These are phyloP conservation scores for Sugiyamaella lignohabitans DNA, from an alignment of 805 yeast species.

Conservation along the genomic window DNA sequence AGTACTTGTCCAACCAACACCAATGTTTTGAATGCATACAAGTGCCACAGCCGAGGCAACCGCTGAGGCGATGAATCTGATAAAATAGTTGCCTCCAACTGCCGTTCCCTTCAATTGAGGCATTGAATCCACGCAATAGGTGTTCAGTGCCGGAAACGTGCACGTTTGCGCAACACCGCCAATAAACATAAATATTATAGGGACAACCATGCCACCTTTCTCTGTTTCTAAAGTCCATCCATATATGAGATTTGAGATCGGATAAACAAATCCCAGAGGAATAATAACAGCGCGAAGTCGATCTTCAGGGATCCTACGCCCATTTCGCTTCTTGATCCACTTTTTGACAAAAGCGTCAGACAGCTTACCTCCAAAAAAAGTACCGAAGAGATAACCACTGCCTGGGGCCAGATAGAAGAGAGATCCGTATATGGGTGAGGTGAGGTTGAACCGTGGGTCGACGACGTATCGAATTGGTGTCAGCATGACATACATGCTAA, in stretches of 20 bases:
- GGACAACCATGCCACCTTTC: slow-evolving; percentile 51
- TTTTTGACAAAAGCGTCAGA: slow-evolving; percentile 45
- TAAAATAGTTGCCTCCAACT: slow-evolving; percentile 47
- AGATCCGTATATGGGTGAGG: slow-evolving; percentile 44
- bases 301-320: slow-evolving; percentile 47
- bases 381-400: slow-evolving; percentile 45
- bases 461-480: slow-evolving; percentile 53
- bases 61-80: slow-evolving; percentile 46
- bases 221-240: slow-evolving; percentile 48
- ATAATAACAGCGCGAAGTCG: slow-evolving; percentile 38
- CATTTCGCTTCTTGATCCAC: slow-evolving; percentile 36
- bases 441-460: slow-evolving; percentile 48
- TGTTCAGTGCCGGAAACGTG: slow-evolving; percentile 46
- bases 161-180: slow-evolving; percentile 48
- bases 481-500: slow-evolving; percentile 45
- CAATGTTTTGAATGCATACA: slow-evolving; percentile 41
- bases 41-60: slow-evolving; percentile 46
- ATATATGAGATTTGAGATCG: slow-evolving; percentile 41
- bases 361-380: slow-evolving; percentile 46
- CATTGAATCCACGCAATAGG: slow-evolving; percentile 54
- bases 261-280: slow-evolving; percentile 41
- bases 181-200: slow-evolving; percentile 43
- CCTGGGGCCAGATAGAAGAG: slow-evolving; percentile 55
- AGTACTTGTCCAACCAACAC: slow-evolving; percentile 53
- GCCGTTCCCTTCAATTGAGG: slow-evolving; percentile 51